Base-by-base conservation (phyloP, 139 green algal species). In the Astrephomene gubernaculifera region DNA sequence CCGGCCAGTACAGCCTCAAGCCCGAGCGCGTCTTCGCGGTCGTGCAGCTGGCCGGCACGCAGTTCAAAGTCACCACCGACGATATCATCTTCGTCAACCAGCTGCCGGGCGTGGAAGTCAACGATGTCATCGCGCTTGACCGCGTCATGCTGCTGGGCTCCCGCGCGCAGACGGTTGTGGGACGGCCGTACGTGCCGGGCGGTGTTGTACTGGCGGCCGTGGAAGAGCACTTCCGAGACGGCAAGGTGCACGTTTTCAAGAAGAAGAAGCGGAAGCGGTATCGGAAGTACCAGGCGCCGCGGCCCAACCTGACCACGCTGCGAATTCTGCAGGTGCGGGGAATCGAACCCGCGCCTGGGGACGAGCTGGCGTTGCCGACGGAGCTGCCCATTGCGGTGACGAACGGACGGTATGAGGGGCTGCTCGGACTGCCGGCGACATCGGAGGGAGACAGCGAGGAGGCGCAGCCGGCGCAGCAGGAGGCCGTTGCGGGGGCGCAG, bases 241-340 rank as follows among this genome's bases (percentile, higher is more conserved):
- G 87, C 63, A 93, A 93, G 83, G 79, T 91, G 70, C 81, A 90
- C 54, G 87, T 91, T 45, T 93, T 91, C 81, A 91, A 91, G 74
- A 91, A 90, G 54, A 90, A 92, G 70, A 67, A 70, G 7, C 71
- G 83, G 43, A 92, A 94, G 75, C 61, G 83, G 29, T 93, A 93
- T 72, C 76, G 29, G 25, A 90, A 89, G 85, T 89, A 90, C 38
- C 38, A 89, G 33, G 87, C 74, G 8, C 80, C 84, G 41, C 82
- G 90, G 1, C 45, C 65, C 2, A 60, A 86, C 19, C 43, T 93
- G 36, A 93, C 88, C 5, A 78, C 83, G 44, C 83, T 93, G 31
- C 86, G 90, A 5, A 79, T 93, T 2, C 68, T 92, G 39, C 61
- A 91, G 38, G 53, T 93, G 24, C 76, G 76, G 10, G 76, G 76